phyloP scores from a whole-genome alignment of 805 yeast genomes.

The Kodamaea jinghongensis region DNA sequence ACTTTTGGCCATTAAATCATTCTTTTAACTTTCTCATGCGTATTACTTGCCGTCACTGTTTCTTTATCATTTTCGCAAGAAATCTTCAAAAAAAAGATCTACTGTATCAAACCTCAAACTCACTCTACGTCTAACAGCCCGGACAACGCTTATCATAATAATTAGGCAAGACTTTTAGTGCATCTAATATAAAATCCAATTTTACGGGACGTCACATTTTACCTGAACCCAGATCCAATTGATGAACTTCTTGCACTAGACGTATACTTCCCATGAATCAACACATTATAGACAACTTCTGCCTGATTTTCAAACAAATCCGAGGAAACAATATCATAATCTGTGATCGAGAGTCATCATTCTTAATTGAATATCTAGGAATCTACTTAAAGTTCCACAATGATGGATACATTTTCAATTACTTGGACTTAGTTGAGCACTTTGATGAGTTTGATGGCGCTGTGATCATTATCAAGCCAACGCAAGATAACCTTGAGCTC shows the following conservation, averaged over 20 bases:
- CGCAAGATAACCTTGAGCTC: slow-evolving; percentile 16
- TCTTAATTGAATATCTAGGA: too few relatives aligned
- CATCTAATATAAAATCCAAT: too few relatives aligned
- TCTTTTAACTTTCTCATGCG: too few relatives aligned
- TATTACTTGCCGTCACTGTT: neutral
- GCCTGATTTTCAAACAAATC: slow-evolving; percentile 20
- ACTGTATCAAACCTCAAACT: too few relatives aligned
- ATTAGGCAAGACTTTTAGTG: too few relatives aligned
- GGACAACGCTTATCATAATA: too few relatives aligned
- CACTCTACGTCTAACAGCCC: too few relatives aligned
- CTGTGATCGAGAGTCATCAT: slow-evolving; percentile 36
- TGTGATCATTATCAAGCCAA: slow-evolving; percentile 16
- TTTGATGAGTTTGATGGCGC: slow-evolving; percentile 17
- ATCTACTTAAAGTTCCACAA: too few relatives aligned
- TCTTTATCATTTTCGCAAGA: neutral
- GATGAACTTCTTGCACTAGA: too few relatives aligned
- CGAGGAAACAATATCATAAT: slow-evolving; percentile 26
- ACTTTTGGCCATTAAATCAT: too few relatives aligned
- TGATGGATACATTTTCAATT: neutral
- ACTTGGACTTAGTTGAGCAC: slow-evolving; percentile 10
- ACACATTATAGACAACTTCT: slow-evolving; percentile 16
- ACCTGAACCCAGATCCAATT: too few relatives aligned
- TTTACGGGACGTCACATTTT: too few relatives aligned
- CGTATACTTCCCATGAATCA: slow-evolving; percentile 10
- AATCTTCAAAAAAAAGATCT: neutral